Percentiles rank a stretch among this genome's conserved stretches.
These are phyloP conservation scores for Trichophyton benhamiae DNA, from an alignment of 2,329 filamentous ascomycete species.

Conservation along the genomic window DNA sequence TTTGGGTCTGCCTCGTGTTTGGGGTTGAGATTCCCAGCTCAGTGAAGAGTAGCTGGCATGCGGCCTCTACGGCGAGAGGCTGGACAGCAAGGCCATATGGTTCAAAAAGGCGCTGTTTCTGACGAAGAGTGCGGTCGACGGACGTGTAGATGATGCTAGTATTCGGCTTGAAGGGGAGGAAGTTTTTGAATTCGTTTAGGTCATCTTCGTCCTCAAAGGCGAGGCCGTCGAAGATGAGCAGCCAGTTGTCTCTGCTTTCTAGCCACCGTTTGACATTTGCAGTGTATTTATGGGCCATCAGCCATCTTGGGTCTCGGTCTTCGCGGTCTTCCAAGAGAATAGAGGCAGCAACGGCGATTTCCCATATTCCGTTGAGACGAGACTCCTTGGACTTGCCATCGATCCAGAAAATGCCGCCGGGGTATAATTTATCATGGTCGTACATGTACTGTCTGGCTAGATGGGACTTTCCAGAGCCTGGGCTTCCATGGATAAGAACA, in stretches of 20 bases:
- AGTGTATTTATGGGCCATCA: conserved; percentile 40
- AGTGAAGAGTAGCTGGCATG: conserved; percentile 48
- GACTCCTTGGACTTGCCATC: conserved; percentile 49
- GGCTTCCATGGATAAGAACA: conserved; percentile 51
- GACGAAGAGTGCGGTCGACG: conserved; percentile 45
- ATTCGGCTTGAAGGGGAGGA: conserved; percentile 51
- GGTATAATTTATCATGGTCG: conserved; percentile 45
- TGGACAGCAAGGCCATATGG: conserved; percentile 46
- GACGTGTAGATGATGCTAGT: conserved; percentile 59
- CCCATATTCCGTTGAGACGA: conserved; percentile 51
- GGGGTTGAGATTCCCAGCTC: conserved; percentile 50
- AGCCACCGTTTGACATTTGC: conserved; percentile 51
- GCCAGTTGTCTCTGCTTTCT: conserved; percentile 49
- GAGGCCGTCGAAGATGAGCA: conserved; percentile 56
- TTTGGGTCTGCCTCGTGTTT: conserved; percentile 42
- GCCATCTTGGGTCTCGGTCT: conserved; percentile 25
- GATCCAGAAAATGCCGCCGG: conserved; percentile 59
- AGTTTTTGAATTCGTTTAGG: conserved; percentile 40
- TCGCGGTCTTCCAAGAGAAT: conserved; percentile 33
- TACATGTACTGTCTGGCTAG: conserved; percentile 57
- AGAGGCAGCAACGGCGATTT: conserved; percentile 49
- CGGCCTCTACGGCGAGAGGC: conserved; percentile 44
- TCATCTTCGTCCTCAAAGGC: conserved; percentile 47
- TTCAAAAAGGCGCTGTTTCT: conserved; percentile 49
- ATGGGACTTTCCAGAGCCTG: conserved; percentile 58